A percentile compares a stretch with the other conserved stretches of the same genome.
These are phyloP conservation scores for Candolleomyces eurysporus DNA, from an alignment of 768 basidiomycete genomes.

Conservation along the genomic window DNA sequence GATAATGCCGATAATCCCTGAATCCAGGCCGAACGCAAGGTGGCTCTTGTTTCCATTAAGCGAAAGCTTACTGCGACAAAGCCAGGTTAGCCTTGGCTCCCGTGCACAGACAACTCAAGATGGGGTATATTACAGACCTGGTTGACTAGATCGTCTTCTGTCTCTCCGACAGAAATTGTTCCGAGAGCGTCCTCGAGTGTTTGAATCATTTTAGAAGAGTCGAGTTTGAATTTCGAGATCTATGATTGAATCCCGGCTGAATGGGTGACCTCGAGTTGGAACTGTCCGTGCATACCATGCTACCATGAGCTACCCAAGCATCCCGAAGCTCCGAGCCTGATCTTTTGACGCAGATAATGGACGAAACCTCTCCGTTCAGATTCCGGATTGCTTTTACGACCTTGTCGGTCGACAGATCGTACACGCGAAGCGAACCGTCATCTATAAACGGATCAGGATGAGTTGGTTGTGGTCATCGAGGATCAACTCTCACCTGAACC, in stretches of 20 bases:
- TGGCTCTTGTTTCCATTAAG: constrained; percentile 52
- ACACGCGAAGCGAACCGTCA: constrained; percentile 70
- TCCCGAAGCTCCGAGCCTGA: constrained; percentile 40
- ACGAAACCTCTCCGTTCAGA: constrained; percentile 59
- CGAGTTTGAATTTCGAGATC: constrained; percentile 48
- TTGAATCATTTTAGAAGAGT: constrained; percentile 52
- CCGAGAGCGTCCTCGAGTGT: constrained; percentile 45
- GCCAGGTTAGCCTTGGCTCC: constrained; percentile 20
- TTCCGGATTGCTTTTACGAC: constrained; percentile 63
- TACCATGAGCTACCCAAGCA: constrained; percentile 68
- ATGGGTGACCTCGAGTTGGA: neutral
- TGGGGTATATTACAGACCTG: constrained; percentile 47
- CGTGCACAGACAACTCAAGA: neutral
- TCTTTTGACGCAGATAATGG: constrained; percentile 46
- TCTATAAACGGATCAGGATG: constrained; percentile 33
- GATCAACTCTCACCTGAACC: constrained; percentile 52
- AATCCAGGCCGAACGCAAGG: constrained; percentile 71
- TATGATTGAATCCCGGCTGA: constrained; percentile 1
- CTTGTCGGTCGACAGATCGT: constrained; percentile 55
- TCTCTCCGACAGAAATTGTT: constrained; percentile 44
- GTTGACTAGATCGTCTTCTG: constrained; percentile 60
- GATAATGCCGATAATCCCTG: constrained; percentile 64
- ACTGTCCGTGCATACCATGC: constrained; percentile 38
- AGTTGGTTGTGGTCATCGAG: neutral
- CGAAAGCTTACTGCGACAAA: constrained; percentile 54